Conservation (phyloP, 345 rosid genomes). For the Noccaea caerulescens region DNA sequence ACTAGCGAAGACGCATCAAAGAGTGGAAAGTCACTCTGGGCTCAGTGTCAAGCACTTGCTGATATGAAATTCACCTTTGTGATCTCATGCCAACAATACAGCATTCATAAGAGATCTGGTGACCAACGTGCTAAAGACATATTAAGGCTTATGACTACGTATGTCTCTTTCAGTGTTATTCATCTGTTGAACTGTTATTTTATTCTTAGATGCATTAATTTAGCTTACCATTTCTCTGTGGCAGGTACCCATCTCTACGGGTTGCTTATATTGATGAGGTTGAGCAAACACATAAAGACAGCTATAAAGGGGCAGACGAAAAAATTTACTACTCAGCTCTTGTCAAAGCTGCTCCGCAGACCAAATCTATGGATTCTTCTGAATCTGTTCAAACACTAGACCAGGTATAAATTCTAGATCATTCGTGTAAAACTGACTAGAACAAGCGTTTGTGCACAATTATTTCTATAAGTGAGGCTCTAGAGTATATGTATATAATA, state of each 20-base stretch:
- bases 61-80: conserved; percentile 86
- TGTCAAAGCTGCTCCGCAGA: conserved; percentile 68
- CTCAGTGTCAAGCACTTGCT: conserved; percentile 79
- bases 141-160: conserved; percentile 72
- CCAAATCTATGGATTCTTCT: conserved; percentile 64
- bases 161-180: conserved; percentile 42
- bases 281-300: conserved; percentile 64
- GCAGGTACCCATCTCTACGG: conserved; percentile 73
- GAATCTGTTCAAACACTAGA: conserved; percentile 74
- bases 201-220: conserved; percentile 20
- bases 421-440: conserved; percentile 26
- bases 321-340: conserved; percentile 68
- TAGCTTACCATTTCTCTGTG: conserved; percentile 21
- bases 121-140: conserved; percentile 75
- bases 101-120: conserved; percentile 69
- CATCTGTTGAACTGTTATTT: background rate
- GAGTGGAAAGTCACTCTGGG: conserved; percentile 67
- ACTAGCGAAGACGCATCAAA: conserved; percentile 51
- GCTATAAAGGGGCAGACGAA: conserved; percentile 51
- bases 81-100: conserved; percentile 78
- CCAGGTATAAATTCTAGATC: conserved; percentile 54
- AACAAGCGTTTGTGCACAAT: background rate
- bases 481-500: background rate
- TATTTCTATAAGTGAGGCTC: background rate
- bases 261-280: conserved; percentile 83